Evolutionary conservation across 768 basidiomycete species (phyloP).

Genomic region (Boletales sp.): DNA sequence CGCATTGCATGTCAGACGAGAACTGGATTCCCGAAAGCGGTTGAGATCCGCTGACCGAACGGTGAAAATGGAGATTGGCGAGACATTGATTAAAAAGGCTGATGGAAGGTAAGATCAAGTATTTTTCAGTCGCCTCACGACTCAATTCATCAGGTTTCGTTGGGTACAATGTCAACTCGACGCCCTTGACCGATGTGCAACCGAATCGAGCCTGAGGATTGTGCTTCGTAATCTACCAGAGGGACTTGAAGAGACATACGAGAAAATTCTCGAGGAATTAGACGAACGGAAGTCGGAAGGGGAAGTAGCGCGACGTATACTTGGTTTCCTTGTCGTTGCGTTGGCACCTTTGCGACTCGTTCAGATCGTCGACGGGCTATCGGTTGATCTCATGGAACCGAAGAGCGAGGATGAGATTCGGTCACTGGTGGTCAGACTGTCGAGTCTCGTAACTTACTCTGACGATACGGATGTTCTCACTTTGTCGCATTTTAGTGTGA

Average conservation of each 20-base stretch:
- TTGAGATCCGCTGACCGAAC: not conserved
- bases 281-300: not conserved
- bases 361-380: not conserved
- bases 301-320: not conserved
- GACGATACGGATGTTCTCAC: not conserved
- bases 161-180: constrained; percentile 6
- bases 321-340: not conserved
- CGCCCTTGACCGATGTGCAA: not conserved
- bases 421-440: not conserved
- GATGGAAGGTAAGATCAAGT: not conserved
- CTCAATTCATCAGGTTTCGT: not conserved
- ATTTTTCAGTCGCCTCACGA: not conserved
- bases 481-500: not conserved
- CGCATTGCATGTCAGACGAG: not conserved
- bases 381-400: not conserved
- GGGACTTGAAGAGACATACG: not conserved
- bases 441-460: not conserved
- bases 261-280: not conserved
- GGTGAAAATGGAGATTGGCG: not conserved
- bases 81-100: not conserved
- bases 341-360: not conserved
- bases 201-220: not conserved
- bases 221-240: not conserved
- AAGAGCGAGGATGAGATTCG: no score
- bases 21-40: not conserved